Conservation (phyloP, 2,329 filamentous ascomycete genomes). For the Aureobasidium sp. region DNA sequence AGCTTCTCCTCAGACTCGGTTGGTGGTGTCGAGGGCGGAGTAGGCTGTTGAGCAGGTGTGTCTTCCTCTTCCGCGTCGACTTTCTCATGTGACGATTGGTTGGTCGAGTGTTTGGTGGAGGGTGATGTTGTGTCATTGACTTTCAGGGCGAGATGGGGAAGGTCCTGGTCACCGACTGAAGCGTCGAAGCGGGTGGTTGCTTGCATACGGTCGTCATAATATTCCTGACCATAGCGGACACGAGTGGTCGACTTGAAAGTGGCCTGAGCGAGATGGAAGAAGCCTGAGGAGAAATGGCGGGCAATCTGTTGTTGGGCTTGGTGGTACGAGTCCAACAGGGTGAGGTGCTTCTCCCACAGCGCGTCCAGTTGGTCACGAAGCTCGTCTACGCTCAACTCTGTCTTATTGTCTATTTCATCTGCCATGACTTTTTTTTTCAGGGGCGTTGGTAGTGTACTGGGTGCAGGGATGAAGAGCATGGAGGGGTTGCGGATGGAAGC, state of each 20-base stretch:
- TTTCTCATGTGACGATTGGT: neutral
- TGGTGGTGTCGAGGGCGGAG: neutral
- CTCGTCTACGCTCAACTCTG: neutral
- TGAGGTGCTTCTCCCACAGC: constrained; percentile 57
- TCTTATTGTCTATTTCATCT: neutral
- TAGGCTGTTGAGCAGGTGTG: neutral
- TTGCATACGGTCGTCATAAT: constrained; percentile 67
- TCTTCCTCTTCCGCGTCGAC: neutral
- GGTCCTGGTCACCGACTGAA: constrained; percentile 22
- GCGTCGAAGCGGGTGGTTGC: constrained; percentile 40
- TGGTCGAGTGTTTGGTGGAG: constrained; percentile 6
- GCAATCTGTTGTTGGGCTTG: constrained; percentile 47
- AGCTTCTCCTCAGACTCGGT: neutral
- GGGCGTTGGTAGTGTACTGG: neutral
- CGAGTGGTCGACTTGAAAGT: constrained; percentile 62
- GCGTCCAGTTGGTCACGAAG: constrained; percentile 46
- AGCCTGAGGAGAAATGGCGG: constrained; percentile 43
- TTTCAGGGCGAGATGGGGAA: neutral
- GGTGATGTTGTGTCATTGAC: neutral
- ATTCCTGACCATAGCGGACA: constrained; percentile 57
- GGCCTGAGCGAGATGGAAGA: constrained; percentile 56
- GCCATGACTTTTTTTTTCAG: neutral
- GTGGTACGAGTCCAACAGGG: constrained; percentile 58
- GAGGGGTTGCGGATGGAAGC: neutral
- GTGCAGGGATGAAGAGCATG: neutral